A percentile compares a stretch with the other conserved stretches of the same genome.
Evolutionary conservation across 305 asterid species (phyloP).

Genomic region (Fraxinus sp.): DNA sequence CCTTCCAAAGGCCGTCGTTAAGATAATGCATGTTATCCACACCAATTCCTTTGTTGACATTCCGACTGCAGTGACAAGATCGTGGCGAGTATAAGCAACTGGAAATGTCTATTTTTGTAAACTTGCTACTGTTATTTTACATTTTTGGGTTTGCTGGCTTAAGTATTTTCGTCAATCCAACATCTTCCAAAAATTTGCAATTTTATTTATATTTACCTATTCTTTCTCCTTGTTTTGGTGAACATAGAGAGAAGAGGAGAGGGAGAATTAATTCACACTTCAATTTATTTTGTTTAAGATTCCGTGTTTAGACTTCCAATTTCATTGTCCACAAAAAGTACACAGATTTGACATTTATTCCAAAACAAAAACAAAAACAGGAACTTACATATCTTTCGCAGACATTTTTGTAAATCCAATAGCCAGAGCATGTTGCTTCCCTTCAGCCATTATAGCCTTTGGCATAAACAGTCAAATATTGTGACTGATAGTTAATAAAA

Average conservation of each 20-base stretch:
- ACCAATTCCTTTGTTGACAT: constrained; percentile 92
- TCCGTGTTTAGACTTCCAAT: not conserved
- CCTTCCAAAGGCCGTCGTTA: constrained; percentile 99
- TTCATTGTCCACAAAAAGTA: not conserved
- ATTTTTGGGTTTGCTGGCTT: not conserved
- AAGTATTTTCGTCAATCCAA: not conserved
- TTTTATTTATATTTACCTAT: not conserved
- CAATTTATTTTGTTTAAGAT: not conserved
- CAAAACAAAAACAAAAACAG: constrained; percentile 6
- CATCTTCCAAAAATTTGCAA: not conserved
- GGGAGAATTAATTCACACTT: not conserved
- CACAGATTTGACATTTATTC: not conserved
- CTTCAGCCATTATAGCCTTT: constrained; percentile 99
- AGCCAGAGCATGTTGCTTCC: constrained; percentile 96
- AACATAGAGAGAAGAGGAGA: not conserved
- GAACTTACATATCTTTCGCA: constrained; percentile 84
- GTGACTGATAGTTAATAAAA: constrained; percentile 4
- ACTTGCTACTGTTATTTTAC: not conserved
- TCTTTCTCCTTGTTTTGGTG: not conserved
- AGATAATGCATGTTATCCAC: constrained; percentile 98
- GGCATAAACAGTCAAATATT: constrained; percentile 13
- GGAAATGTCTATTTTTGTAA: not conserved
- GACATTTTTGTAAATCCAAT: constrained; percentile 96
- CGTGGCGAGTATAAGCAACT: constrained; percentile 18
- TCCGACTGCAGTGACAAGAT: constrained; percentile 51